Evolutionary conservation across 257 asterid species (phyloP).

Genomic region (Nyctanthes arbortristis): DNA sequence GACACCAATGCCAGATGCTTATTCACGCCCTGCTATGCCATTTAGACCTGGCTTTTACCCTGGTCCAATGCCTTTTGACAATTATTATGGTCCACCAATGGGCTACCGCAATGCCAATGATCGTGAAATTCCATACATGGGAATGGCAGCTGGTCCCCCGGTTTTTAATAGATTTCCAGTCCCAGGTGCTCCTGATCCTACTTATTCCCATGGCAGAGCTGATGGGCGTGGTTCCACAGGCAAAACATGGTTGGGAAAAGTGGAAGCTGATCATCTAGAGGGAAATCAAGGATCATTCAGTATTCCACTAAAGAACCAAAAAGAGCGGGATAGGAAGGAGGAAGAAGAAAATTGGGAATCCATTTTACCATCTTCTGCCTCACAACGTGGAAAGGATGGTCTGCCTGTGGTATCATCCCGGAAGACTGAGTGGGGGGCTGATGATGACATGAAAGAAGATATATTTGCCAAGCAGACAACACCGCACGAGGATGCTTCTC

Average conservation of each 20-base stretch:
- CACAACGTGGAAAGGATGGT: conserved; percentile 38
- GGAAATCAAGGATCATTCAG: conserved; percentile 47
- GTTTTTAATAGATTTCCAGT: conserved; percentile 61
- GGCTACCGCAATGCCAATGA: conserved; percentile 66
- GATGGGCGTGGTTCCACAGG: conserved; percentile 48
- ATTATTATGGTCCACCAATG: conserved; percentile 88
- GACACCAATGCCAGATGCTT: conserved; percentile 74
- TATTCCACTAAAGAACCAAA: conserved; percentile 46
- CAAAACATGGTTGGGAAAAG: conserved; percentile 45
- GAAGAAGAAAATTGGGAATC: conserved; percentile 50
- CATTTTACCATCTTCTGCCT: conserved; percentile 30
- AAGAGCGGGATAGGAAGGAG: conserved; percentile 54
- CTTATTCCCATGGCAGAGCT: conserved; percentile 52
- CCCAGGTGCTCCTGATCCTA: conserved; percentile 54
- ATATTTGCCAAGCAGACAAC: conserved; percentile 33
- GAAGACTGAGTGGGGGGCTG: conserved; percentile 84
- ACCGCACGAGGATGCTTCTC: conserved; percentile 35
- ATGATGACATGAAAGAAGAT: conserved; percentile 57
- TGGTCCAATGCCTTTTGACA: conserved; percentile 74
- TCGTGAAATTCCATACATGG: conserved; percentile 71
- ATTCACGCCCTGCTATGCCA: conserved; percentile 73
- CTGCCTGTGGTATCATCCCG: conserved; percentile 36
- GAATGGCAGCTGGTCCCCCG: conserved; percentile 57
- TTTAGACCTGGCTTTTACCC: conserved; percentile 88
- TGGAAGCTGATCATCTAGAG: conserved; percentile 48